Conservation (phyloP, 176 grass and related monocot species). For the Carex scoparia region DNA sequence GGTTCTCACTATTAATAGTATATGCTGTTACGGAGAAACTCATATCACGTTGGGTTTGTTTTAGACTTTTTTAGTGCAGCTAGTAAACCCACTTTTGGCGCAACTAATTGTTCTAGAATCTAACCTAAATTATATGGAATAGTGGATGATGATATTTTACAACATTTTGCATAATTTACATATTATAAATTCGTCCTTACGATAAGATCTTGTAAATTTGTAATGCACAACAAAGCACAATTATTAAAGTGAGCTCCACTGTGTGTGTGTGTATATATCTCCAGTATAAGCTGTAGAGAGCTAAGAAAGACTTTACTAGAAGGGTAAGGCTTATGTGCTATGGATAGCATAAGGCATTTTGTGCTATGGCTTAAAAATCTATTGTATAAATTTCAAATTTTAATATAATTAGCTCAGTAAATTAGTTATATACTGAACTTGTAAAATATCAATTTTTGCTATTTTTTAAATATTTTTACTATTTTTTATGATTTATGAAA, state of each 20-base stretch:
- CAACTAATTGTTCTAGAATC: constrained; percentile 8
- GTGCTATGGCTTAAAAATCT: no score
- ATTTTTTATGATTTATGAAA: no score
- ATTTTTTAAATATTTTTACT: no score
- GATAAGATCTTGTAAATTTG: background rate
- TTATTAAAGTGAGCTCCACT: background rate
- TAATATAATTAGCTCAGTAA: no score
- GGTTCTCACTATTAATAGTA: no score
- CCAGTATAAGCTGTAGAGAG: background rate
- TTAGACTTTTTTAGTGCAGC: background rate
- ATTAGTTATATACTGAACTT: no score
- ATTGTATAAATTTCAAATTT: no score
- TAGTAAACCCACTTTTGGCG: background rate
- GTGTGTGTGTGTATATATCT: no score
- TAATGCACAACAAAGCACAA: background rate
- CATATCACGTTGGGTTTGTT: background rate
- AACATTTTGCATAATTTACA: background rate
- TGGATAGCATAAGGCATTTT: no score
- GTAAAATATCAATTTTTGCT: no score
- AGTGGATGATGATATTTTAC: background rate
- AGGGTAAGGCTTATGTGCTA: no score
- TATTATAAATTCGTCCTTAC: background rate
- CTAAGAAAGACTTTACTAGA: background rate
- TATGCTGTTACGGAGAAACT: background rate
- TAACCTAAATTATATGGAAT: background rate